Percentiles rank a stretch among this genome's conserved stretches.
phyloP scores from a whole-genome alignment of 495 filamentous ascomycete species.

The Aspergillus affinis region DNA sequence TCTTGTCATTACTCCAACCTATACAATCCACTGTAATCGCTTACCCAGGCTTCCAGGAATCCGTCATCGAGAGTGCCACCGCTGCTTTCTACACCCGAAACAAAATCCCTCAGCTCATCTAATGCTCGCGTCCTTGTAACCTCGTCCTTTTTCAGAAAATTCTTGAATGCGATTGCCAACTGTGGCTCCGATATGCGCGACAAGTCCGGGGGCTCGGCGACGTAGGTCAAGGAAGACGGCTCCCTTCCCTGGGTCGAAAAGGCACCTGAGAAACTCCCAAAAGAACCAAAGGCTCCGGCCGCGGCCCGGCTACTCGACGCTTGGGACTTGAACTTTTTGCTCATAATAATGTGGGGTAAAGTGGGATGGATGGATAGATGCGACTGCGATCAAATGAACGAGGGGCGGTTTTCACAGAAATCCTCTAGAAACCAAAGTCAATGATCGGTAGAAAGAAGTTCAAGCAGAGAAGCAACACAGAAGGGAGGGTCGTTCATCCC shows the following conservation, averaged over 20 bases:
- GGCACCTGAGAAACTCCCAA: conserved; percentile 45
- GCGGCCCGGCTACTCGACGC: conserved; percentile 70
- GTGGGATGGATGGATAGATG: conserved; percentile 25
- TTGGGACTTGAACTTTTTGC: conserved; percentile 69
- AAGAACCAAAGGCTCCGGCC: conserved; percentile 46
- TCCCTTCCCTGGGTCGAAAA: conserved; percentile 47
- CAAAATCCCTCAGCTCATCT: conserved; percentile 73
- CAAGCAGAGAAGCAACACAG: not conserved
- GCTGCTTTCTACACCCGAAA: conserved; percentile 47
- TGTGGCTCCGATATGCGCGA: conserved; percentile 73
- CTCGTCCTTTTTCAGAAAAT: conserved; percentile 86
- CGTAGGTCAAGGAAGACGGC: conserved; percentile 72
- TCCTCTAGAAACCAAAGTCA: not conserved
- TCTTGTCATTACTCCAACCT: conserved; percentile 13
- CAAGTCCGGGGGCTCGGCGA: conserved; percentile 81
- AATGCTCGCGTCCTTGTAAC: conserved; percentile 91
- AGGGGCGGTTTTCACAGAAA: not conserved
- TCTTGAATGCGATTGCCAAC: conserved; percentile 85
- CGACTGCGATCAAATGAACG: conserved; percentile 15
- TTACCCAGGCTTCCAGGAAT: conserved; percentile 83
- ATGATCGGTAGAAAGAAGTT: not conserved
- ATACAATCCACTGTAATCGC: conserved; percentile 30
- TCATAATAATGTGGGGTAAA: conserved; percentile 56
- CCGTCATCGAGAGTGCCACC: conserved; percentile 66
- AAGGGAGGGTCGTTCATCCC: not conserved